Evolutionary conservation across 441 rosid species (phyloP), one percentile per base, ranked within the genome.

Genomic region (Gossypium davidsonii): DNA sequence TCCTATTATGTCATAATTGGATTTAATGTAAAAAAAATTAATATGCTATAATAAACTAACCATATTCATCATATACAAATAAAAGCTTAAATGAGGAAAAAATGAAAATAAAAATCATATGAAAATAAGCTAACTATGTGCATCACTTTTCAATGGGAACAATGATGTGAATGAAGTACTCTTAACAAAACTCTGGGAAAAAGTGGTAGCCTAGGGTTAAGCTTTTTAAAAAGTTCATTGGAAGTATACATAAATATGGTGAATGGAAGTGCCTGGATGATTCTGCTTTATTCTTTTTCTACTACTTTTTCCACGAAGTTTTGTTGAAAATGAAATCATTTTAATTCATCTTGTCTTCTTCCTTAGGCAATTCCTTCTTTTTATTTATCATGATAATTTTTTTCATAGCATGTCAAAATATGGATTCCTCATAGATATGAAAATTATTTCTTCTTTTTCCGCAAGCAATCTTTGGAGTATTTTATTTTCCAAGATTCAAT

Each of bases 311-410:
- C 75, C 75, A 7, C 72, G 52, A 63, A 52, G 66, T 67, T 25
- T 28, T 73, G 80, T 70, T 67, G 70, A 6, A 76, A 37, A 65
- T 23, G 48, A 46, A 8, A 12, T 25, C 63, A 14, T 21, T 17
- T 51, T 51, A 59, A 67, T 18, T 52, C 44, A 2, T 39, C 28
- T 46, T 46, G 68, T 72, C 56, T 9, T 42, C 14, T 55, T 67
- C 20, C 28, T 48, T 48, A 44, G 55, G 34, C 72, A 26, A 15
- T 26, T 26, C 31, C 0, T 26, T 26, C 31, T 26, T 26, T 26
- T 26, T 26, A 26, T 26, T 26, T 26, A 26, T 26, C 31, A 26
- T 26, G 31, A 26, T 4, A 20, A 6, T 46, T 66, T 66, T 17
- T 65, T 65, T 42, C 7, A 0, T 12, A 42, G 12, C 69, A 39